These are phyloP conservation scores for Nicotiana sylvestris DNA, from an alignment of 257 asterid species.

Conservation along the genomic window DNA sequence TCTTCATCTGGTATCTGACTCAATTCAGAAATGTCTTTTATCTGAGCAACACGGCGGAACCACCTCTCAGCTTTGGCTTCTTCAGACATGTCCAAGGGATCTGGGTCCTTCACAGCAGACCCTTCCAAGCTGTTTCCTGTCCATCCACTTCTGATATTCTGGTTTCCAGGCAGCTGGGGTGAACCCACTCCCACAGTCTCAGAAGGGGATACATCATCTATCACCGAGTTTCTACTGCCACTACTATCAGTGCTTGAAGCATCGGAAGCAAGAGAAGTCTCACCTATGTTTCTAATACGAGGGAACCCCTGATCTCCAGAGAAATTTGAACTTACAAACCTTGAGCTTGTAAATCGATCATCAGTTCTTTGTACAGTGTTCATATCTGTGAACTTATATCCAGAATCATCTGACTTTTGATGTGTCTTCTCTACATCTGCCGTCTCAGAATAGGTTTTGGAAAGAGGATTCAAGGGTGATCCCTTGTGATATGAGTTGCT, in stretches of 20 bases:
- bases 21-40: constrained; percentile 88
- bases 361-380: constrained; percentile 11
- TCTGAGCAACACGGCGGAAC: constrained; percentile 91
- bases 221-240: constrained; percentile 16
- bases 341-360: constrained; percentile 13
- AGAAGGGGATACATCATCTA: constrained; percentile 15
- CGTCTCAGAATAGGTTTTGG: background rate
- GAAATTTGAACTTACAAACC: constrained; percentile 17
- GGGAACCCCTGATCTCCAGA: constrained; percentile 14
- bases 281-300: constrained; percentile 16
- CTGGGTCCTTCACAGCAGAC: constrained; percentile 69
- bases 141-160: constrained; percentile 38
- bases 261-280: constrained; percentile 15
- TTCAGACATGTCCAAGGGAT: constrained; percentile 90
- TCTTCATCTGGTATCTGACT: constrained; percentile 96
- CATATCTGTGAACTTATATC: constrained; percentile 1
- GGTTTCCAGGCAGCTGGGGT: constrained; percentile 18
- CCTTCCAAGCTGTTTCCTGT: constrained; percentile 67
- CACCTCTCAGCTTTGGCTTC: constrained; percentile 97
- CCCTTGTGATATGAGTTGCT: background rate
- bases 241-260: constrained; percentile 5
- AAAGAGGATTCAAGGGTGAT: constrained; percentile 1
- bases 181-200: constrained; percentile 12
- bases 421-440: constrained; percentile 1
- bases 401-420: constrained; percentile 19